phyloP scores from a whole-genome alignment of 805 yeast genomes.

The Wickerhamiella kurtzmanii region DNA sequence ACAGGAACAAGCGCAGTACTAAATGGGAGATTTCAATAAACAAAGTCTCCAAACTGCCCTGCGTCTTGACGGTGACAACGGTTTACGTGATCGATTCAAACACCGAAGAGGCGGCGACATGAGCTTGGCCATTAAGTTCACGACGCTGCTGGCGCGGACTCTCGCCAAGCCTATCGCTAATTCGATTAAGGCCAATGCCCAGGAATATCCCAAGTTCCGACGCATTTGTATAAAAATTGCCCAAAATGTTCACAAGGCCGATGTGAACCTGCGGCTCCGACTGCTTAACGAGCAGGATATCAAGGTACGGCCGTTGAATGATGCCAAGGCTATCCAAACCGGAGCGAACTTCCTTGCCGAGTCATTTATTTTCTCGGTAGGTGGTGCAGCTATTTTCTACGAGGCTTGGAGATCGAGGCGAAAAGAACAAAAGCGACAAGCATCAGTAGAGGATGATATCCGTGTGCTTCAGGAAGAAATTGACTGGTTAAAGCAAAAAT shows the following conservation, averaged over 20 bases:
- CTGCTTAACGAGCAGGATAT: conserved; percentile 40
- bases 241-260: conserved; percentile 55
- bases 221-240: conserved; percentile 54
- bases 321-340: conserved; percentile 63
- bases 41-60: too few species aligned
- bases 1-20: too few species aligned
- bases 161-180: conserved; percentile 69
- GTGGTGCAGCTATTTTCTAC: conserved; percentile 59
- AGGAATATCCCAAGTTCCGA: conserved; percentile 53
- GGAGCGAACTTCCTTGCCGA: conserved; percentile 75
- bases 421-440: conserved; percentile 49
- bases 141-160: conserved; percentile 58
- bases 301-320: conserved; percentile 65
- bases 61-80: too few species aligned
- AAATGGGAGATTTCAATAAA: too few species aligned
- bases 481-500: conserved; percentile 34
- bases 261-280: conserved; percentile 45
- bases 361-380: conserved; percentile 62
- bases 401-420: conserved; percentile 57
- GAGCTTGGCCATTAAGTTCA: conserved; percentile 68
- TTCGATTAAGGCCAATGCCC: conserved; percentile 58
- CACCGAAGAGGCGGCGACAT: conserved; percentile 28
- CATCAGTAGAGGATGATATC: conserved; percentile 60
- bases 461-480: conserved; percentile 57
- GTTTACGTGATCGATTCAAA: not conserved